Evolutionary conservation across 108 stramenopile species (phyloP), one percentile per base, ranked within the genome.

Genomic region (Skeletonema potamos): DNA sequence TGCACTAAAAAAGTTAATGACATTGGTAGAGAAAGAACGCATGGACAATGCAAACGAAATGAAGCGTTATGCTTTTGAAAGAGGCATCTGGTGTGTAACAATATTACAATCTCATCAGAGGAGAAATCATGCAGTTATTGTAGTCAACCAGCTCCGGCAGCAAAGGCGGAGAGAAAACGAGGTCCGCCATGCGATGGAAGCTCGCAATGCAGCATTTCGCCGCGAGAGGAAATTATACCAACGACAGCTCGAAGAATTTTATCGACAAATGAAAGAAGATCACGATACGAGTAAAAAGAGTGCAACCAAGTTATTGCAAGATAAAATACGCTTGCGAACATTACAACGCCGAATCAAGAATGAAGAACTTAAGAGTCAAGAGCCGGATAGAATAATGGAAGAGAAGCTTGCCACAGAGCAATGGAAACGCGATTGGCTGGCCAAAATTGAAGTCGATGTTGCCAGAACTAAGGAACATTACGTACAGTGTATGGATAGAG

Each of bases 191-290:
- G 62, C 75, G 10, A 76, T 78, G 77, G 77, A 78, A 39, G n/a
- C 51, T 34, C 65, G 64, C 1, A 20, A 71, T n/a, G 44, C 59
- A 57, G 13, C 17, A 28, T 78, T 78, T 29, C 72, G 55, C 7
- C 64, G 71, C 17, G 77, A 78, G 28, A 66, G 77, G 46, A 65
- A 73, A 72, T 30, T 78, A 1, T 78, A 73, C 43, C 57, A 66
- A 61, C 48, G 37, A 18, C 77, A 78, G 54, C 44, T 78, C 3
- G 72, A 78, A 48, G 44, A 66, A 11, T 78, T 61, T 30, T 78
- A 78, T 48, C 24, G 28, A 12, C 51, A 44, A 9, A 66, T 66
- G 34, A 78, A 62, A 72, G 72, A 73, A 22, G 72, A 78, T 20
- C 26, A 78, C 9, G 43, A 72, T 11, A 41, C 54, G 13, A 27